Percentiles rank a stretch among this genome's conserved stretches.
Evolutionary conservation across 2,329 filamentous ascomycete genomes (phyloP).

Genomic region (Ophiocordyceps polyrhachis-furcata): DNA sequence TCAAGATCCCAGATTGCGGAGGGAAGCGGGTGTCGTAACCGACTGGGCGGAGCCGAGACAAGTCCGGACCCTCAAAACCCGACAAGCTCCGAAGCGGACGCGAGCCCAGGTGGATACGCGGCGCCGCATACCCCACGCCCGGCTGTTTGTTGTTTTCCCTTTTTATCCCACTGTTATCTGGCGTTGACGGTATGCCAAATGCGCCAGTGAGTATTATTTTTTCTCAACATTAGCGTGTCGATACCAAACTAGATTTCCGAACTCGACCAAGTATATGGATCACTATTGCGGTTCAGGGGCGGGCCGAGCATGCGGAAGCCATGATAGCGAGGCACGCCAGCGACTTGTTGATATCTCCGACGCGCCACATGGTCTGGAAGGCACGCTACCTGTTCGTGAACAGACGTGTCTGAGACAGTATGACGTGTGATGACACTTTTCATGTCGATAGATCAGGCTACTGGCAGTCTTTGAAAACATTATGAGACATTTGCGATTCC

Average conservation of each 20-base stretch:
- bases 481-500: not conserved
- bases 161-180: not conserved
- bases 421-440: not conserved
- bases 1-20: conserved; percentile 74
- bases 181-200: not conserved
- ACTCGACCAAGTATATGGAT: not conserved
- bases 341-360: not conserved
- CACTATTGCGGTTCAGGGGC: not conserved
- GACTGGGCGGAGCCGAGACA: not conserved
- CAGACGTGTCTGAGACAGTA: not conserved
- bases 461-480: not conserved
- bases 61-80: too few species aligned
- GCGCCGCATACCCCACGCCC: not conserved
- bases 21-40: conserved; percentile 40
- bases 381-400: not conserved
- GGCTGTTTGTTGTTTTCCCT: not conserved
- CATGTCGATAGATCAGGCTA: not conserved
- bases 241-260: not conserved
- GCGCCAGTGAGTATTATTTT: not conserved
- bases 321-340: not conserved
- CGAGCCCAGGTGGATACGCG: not conserved
- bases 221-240: not conserved
- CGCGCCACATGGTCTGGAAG: not conserved
- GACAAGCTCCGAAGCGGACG: too few species aligned
- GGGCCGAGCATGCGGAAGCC: not conserved